These are phyloP conservation scores for Phytophthora ohioensis DNA, from an alignment of 352 stramenopile genomes.

Conservation along the genomic window DNA sequence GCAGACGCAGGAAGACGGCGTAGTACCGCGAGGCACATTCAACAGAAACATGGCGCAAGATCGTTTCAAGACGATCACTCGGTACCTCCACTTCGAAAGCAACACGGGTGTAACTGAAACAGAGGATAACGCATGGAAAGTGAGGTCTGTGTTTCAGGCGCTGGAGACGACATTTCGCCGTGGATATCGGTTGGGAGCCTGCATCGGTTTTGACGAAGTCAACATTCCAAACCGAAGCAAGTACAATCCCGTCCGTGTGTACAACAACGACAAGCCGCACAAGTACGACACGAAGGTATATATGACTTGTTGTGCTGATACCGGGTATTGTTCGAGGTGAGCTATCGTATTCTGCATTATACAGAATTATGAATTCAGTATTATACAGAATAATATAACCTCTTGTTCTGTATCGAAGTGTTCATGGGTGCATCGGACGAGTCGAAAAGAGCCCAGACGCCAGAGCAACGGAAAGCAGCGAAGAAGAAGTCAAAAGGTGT, in stretches of 20 bases:
- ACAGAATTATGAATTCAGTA: slow-evolving; percentile 16
- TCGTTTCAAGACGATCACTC: background rate
- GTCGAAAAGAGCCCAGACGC: background rate
- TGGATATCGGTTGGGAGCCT: slow-evolving; percentile 1
- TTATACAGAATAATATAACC: slow-evolving; percentile 8
- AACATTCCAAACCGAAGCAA: slow-evolving; percentile 18
- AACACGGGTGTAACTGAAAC: background rate
- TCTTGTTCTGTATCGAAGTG: slow-evolving; percentile 17
- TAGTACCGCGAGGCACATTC: too few relatives aligned
- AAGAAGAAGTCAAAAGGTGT: background rate
- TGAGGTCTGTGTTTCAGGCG: background rate
- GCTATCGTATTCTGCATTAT: slow-evolving; percentile 10
- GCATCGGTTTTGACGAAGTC: slow-evolving; percentile 18
- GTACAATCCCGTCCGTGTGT: slow-evolving; percentile 24
- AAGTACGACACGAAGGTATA: slow-evolving; percentile 29
- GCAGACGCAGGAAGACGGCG: too few relatives aligned
- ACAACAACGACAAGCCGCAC: slow-evolving; percentile 25
- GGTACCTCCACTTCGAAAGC: slow-evolving; percentile 23
- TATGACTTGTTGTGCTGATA: slow-evolving; percentile 24
- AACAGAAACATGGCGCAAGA: too few relatives aligned
- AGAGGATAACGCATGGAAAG: slow-evolving; percentile 21
- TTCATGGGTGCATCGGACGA: background rate
- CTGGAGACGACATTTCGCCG: slow-evolving; percentile 24
- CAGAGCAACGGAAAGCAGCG: background rate
- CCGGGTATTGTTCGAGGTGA: slow-evolving; percentile 22